Evolutionary conservation across 1,284 basidiomycete species (phyloP), one percentile per base, ranked within the genome.

Genomic region (Salmacisia buchloeana): DNA sequence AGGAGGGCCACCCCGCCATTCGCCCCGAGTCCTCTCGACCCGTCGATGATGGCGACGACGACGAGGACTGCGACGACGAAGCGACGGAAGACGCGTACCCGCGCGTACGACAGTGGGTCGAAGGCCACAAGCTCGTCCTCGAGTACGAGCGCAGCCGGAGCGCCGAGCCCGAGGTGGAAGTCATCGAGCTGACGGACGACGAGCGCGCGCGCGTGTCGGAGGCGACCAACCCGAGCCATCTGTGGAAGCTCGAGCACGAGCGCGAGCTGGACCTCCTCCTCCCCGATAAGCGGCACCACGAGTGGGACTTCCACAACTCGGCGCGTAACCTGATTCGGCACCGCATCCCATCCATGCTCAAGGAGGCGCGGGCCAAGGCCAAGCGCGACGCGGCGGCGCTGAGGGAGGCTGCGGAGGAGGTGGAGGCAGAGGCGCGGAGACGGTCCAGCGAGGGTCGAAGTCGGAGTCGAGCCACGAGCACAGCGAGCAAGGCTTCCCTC

Each of bases 121-220:
- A 79, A 59, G 78, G 78, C 2, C 60, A 70, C 61, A 68, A 74
- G 10, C 65, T 79, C 4, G 68, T 79, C 21, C 62, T 78, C 39
- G 75, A 79, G 59, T 70, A 76, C 61, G 72, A 72, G 60, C 59
- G 72, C 59, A 57, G 49, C 35, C 63, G 67, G 33, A 66, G 63
- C 15, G 69, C 68, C 43, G 78, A 79, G 35, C 64, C 73, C 15
- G 63, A 69, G 29, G 73, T 75, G 2, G 63, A 72, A 35, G 71
- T 77, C 13, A 72, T 79, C 29, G 66, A 68, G 23, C 58, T 79
- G 33, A 61, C 67, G 3, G 66, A 69, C n/a, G 65, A 68, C 3
- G 76, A 77, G 41, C 27, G 49, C 9, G 27, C 31, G 15, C 49
- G 49, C 29, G 15, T 54, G 29, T 31, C 27, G 12, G 27, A 18